Evolutionary conservation across 331 rosid species (phyloP).

Genomic region (Phaseolus coccineus): DNA sequence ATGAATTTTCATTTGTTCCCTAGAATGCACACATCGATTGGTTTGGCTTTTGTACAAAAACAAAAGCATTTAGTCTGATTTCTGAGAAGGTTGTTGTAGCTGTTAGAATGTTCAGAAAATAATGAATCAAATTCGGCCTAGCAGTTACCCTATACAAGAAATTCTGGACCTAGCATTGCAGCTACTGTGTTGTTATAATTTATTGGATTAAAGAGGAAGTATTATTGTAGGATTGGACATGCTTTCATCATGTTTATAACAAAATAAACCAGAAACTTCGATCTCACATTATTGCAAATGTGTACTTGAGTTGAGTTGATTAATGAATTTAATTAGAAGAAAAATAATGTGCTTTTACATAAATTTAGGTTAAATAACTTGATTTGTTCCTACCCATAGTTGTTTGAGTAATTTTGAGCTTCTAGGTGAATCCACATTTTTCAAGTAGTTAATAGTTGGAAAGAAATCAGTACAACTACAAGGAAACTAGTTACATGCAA

Average conservation of each 20-base stretch:
- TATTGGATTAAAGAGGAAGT: not conserved
- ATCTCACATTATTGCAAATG: not conserved
- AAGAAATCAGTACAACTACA: not conserved
- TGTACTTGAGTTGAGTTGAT: not conserved
- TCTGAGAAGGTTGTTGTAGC: not conserved
- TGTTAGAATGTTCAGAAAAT: conserved; percentile 15
- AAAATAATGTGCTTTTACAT: not conserved
- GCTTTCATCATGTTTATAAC: not conserved
- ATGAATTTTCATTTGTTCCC: not conserved
- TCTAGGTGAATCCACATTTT: conserved; percentile 27
- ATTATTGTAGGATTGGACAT: not conserved
- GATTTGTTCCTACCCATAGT: not conserved
- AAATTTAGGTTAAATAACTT: not conserved
- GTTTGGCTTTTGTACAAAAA: not conserved
- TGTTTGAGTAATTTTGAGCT: not conserved
- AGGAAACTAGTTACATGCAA: not conserved
- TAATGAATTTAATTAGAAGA: not conserved
- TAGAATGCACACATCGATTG: conserved; percentile 27
- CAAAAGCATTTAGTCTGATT: not conserved
- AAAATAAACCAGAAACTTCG: conserved; percentile 13
- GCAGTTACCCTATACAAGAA: not conserved
- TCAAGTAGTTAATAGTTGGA: conserved; percentile 15
- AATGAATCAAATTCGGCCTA: conserved; percentile 1
- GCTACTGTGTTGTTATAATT: not conserved
- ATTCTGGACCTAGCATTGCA: too few species aligned